phyloP scores from a whole-genome alignment of 2,329 filamentous ascomycete genomes.

The Scedosporium apiospermum region DNA sequence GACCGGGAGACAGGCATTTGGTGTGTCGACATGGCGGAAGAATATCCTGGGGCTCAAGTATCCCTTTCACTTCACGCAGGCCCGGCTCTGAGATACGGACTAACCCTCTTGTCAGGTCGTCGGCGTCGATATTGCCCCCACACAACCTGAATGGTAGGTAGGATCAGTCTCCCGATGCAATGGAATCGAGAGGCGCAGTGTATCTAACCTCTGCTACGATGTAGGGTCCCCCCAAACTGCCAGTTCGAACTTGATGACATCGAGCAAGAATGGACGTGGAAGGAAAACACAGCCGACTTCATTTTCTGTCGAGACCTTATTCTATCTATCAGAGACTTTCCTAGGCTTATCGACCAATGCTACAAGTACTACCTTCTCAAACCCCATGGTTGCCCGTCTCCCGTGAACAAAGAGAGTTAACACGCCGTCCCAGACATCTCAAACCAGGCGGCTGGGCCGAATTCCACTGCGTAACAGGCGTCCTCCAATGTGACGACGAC shows the following conservation, averaged over 20 bases:
- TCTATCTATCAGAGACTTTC: conserved; percentile 21
- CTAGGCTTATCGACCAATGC: conserved; percentile 21
- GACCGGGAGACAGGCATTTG: conserved; percentile 16
- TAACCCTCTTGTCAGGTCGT: conserved; percentile 7
- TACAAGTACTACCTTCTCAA: conserved; percentile 17
- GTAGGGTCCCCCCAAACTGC: conserved; percentile 45
- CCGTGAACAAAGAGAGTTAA: not conserved
- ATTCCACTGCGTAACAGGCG: conserved; percentile 28
- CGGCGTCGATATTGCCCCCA: conserved; percentile 16
- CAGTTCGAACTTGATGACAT: conserved; percentile 55
- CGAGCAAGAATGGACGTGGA: conserved; percentile 37
- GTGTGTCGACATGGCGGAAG: conserved; percentile 29
- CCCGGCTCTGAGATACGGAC: too few species aligned
- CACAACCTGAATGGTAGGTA: conserved; percentile 15
- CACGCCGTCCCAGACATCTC: conserved; percentile 27
- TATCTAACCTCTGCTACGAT: too few species aligned
- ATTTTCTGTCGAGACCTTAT: conserved; percentile 47
- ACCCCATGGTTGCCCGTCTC: conserved; percentile 29
- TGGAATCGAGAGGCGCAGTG: too few species aligned
- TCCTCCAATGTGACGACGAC: conserved; percentile 20
- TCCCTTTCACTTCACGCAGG: too few species aligned
- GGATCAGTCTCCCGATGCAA: not conserved
- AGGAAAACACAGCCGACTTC: conserved; percentile 42
- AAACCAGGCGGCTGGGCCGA: conserved; percentile 44
- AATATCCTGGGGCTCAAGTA: conserved; percentile 13